Evolutionary conservation across 495 filamentous ascomycete genomes (phyloP).

Genomic region (Aspergillus asperescens): DNA sequence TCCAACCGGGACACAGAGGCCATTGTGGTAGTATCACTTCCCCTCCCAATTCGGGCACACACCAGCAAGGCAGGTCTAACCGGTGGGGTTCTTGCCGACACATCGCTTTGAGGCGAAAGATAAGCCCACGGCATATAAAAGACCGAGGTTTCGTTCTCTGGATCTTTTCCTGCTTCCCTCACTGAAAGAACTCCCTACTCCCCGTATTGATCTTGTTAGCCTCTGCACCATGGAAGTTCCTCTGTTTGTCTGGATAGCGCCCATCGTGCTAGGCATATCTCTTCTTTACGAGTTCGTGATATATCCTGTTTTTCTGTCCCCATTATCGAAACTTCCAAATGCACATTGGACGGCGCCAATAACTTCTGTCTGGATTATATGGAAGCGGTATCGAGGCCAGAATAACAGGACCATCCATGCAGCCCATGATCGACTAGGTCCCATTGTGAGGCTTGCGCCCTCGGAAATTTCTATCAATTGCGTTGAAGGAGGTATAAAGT

Average conservation of each 20-base stretch:
- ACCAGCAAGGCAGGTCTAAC: slow-evolving; percentile 2
- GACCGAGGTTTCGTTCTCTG: neutral
- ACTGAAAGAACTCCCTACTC: neutral
- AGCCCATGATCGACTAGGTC: slow-evolving; percentile 50
- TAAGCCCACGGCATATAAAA: neutral
- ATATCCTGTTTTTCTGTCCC: slow-evolving; percentile 59
- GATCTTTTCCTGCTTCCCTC: neutral
- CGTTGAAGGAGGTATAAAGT: slow-evolving; percentile 56
- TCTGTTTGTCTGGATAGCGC: slow-evolving; percentile 12
- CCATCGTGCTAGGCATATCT: slow-evolving; percentile 17
- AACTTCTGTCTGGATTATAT: slow-evolving; percentile 64
- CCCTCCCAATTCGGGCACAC: neutral
- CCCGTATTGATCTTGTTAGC: neutral
- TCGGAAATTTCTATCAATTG: slow-evolving; percentile 58
- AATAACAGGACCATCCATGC: slow-evolving; percentile 59
- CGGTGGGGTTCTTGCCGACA: neutral
- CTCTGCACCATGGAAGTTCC: slow-evolving; percentile 29
- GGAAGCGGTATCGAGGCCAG: slow-evolving; percentile 47
- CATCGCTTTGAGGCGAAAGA: neutral
- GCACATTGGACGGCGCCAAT: slow-evolving; percentile 64
- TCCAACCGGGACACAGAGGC: neutral
- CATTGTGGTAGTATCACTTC: neutral
- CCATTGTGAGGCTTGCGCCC: slow-evolving; percentile 51
- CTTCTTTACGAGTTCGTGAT: slow-evolving; percentile 55
- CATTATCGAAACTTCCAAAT: slow-evolving; percentile 62